Conservation (phyloP, 164 flowering plant species). For the Chimonanthus praecox region DNA sequence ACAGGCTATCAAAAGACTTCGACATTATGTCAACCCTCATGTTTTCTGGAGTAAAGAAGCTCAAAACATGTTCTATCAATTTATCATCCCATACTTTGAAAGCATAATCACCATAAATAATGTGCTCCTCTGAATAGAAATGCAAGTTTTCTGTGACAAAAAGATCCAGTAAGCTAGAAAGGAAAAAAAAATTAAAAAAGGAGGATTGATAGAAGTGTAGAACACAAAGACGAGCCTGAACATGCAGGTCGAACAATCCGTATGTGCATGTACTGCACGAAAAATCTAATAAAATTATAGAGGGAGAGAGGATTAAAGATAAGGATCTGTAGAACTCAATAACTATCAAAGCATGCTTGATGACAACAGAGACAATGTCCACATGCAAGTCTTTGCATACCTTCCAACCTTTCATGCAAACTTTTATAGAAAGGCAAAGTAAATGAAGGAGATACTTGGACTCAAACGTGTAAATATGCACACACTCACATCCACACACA, state of each 20-base stretch:
- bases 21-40: conserved; percentile 86
- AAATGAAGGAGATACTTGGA: too few species aligned
- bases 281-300: too few species aligned
- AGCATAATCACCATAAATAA: conserved; percentile 86
- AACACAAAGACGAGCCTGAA: not conserved
- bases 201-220: not conserved
- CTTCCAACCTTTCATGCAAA: too few species aligned
- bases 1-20: conserved; percentile 44
- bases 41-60: conserved; percentile 77
- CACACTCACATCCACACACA: too few species aligned
- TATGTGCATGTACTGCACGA: too few species aligned
- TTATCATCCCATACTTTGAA: conserved; percentile 75
- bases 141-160: conserved; percentile 62
- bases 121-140: conserved; percentile 71
- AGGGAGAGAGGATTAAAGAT: too few species aligned
- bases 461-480: too few species aligned
- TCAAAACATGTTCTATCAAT: conserved; percentile 46
- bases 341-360: too few species aligned
- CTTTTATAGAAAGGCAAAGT: too few species aligned
- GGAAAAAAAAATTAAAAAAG: not conserved
- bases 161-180: conserved; percentile 4
- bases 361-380: too few species aligned
- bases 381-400: too few species aligned
- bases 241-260: not conserved
- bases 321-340: too few species aligned